phyloP scores from a whole-genome alignment of 768 basidiomycete species.

The Boletus reticuloceps region DNA sequence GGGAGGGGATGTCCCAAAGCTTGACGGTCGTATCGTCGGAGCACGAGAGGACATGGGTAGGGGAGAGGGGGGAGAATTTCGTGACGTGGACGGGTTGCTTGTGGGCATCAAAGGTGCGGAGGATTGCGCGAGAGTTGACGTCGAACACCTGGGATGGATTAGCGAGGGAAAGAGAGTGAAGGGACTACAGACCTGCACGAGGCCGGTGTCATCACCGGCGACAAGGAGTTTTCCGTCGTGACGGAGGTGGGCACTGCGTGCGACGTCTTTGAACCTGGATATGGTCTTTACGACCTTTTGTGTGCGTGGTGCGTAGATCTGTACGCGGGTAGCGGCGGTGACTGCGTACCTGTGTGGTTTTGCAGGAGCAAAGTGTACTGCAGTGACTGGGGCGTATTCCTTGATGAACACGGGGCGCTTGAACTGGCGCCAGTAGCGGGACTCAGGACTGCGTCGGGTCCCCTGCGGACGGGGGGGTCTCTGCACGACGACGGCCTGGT shows the following conservation, averaged over 20 bases:
- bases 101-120: conserved; percentile 89
- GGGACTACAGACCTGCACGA: conserved; percentile 56
- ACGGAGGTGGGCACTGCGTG: conserved; percentile 84
- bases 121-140: conserved; percentile 87
- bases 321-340: conserved; percentile 88
- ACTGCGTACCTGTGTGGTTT: conserved; percentile 95
- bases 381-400: conserved; percentile 95
- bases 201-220: conserved; percentile 91
- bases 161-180: not conserved
- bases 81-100: conserved; percentile 96
- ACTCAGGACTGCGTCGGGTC: conserved; percentile 67
- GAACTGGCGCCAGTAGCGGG: conserved; percentile 84
- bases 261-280: conserved; percentile 94
- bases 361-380: conserved; percentile 84
- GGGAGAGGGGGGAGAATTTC: conserved; percentile 79
- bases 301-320: conserved; percentile 94
- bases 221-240: conserved; percentile 93
- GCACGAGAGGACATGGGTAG: conserved; percentile 87
- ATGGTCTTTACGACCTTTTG: conserved; percentile 97
- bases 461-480: conserved; percentile 55
- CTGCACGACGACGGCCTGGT: conserved; percentile 69
- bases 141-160: conserved; percentile 73
- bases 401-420: conserved; percentile 93
- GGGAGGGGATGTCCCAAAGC: conserved; percentile 94
- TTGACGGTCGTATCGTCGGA: conserved; percentile 95